A percentile compares a stretch with the other conserved stretches of the same genome.
These are phyloP conservation scores for Thozetella sp. DNA, from an alignment of 495 filamentous ascomycete species.

Conservation along the genomic window DNA sequence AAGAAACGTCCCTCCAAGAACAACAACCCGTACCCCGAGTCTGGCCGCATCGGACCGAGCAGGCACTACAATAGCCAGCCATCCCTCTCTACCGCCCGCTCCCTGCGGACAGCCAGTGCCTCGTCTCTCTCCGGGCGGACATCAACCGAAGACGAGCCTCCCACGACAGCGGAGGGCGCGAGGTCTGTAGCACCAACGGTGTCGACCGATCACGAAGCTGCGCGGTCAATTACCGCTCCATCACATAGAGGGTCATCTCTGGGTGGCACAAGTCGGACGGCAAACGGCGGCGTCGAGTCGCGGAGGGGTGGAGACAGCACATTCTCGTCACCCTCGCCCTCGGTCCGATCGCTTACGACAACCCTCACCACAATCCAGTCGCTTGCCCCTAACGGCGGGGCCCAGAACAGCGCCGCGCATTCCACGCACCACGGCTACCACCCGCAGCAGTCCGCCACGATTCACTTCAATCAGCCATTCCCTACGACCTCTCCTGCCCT, in stretches of 20 bases:
- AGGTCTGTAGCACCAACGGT: slow-evolving; percentile 74
- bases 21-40: slow-evolving; percentile 86
- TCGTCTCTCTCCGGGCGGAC: slow-evolving; percentile 54
- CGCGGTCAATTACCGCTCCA: slow-evolving; percentile 72
- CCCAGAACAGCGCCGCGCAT: slow-evolving; percentile 33
- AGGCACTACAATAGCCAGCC: slow-evolving; percentile 55
- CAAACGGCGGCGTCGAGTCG: slow-evolving; percentile 64
- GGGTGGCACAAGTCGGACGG: slow-evolving; percentile 64
- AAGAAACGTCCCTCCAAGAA: slow-evolving; percentile 61
- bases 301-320: slow-evolving; percentile 79
- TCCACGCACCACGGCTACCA: slow-evolving; percentile 32
- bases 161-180: slow-evolving; percentile 63
- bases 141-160: slow-evolving; percentile 59
- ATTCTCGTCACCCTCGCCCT: slow-evolving; percentile 92
- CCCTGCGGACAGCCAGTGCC: slow-evolving; percentile 36
- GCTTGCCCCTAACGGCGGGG: slow-evolving; percentile 65
- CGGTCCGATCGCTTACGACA: slow-evolving; percentile 87
- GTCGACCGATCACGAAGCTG: slow-evolving; percentile 76
- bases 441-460: slow-evolving; percentile 52
- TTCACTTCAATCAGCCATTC: slow-evolving; percentile 91
- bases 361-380: slow-evolving; percentile 98
- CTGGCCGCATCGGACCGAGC: slow-evolving; percentile 41
- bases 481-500: slow-evolving; percentile 73
- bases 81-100: slow-evolving; percentile 56
- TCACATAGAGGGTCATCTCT: slow-evolving; percentile 72